Evolutionary conservation across 73 alveolate genomes (phyloP), one percentile per base, ranked within the genome.

Genomic region (Durusdinium trenchii): DNA sequence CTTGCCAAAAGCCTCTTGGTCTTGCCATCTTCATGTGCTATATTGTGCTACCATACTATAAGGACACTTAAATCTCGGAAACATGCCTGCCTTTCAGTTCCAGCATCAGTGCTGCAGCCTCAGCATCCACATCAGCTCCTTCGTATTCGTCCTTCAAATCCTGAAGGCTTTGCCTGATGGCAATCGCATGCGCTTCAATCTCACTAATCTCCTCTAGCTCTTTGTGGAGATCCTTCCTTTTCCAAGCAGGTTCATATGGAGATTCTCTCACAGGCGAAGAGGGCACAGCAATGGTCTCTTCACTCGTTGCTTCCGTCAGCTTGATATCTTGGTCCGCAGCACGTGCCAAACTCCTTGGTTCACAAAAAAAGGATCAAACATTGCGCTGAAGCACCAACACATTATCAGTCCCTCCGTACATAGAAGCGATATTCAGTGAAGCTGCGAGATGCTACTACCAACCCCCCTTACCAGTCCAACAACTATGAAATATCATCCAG

Each of bases 31-130:
- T 5, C 38, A 47, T 18, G n/a, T 32, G 50, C 38, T 42, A 38
- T 42, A 12, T 9, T 5, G 30, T 30, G 40, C 40, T 35, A 30
- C 78, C 78, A 5, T 35, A 23, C 43, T 30, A 10, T 6, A 0
- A 36, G 23, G 23, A 71, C 18, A 9, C 28, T 54, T 20, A 12
- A 9, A 38, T 36, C 26, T 26, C 32, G 10, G 85, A 3, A 0
- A 36, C 71, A 12, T 36, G 46, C 20, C 32, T 32, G 98, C 98
- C 98, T 91, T 45, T 36, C 54, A 91, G 79, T 38, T 91, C 98
- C 90, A 91, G 54, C 98, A 91, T 91, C 54, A 91, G 36, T 7
- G 98, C 98, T 0, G 98, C 98, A 3, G 98, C 98, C 38, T 91
- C 98, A 6, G 89, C 98, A 30, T 91, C 98, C 52, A 91, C 98